phyloP scores from a whole-genome alignment of 2,329 filamentous ascomycete species.

The Pezicula radicicola region DNA sequence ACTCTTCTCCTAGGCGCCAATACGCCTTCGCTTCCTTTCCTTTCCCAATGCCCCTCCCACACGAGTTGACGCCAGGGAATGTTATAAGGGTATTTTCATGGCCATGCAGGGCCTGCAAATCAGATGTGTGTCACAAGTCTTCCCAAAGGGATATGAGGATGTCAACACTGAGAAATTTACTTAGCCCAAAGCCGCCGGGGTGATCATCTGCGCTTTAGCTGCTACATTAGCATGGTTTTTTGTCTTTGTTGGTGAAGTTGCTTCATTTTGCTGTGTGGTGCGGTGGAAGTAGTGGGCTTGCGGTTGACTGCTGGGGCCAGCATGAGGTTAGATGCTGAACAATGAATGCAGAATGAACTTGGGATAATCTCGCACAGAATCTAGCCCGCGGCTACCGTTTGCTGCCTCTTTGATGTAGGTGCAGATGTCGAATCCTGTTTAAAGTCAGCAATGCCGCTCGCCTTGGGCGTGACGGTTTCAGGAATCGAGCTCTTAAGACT shows the following conservation, averaged over 20 bases:
- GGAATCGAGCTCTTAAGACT: too few relatives aligned
- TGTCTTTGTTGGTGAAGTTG: too few relatives aligned
- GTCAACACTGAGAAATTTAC: constrained; percentile 11
- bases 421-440: constrained; percentile 21
- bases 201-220: background rate
- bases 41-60: constrained; percentile 5
- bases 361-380: constrained; percentile 23
- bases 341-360: constrained; percentile 15
- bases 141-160: constrained; percentile 4
- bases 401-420: constrained; percentile 28
- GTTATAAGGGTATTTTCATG: background rate
- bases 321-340: constrained; percentile 27
- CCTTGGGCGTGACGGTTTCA: background rate
- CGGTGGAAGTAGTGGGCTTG: background rate
- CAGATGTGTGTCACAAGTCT: constrained; percentile 7
- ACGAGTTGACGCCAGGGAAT: constrained; percentile 13
- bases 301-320: background rate
- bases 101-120: constrained; percentile 3
- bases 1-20: constrained; percentile 8
- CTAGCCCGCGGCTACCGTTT: constrained; percentile 27
- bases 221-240: too few relatives aligned
- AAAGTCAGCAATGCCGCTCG: constrained; percentile 17
- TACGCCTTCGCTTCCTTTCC: constrained; percentile 4
- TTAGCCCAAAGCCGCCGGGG: constrained; percentile 4
- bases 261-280: background rate